Conservation (phyloP, 208 protist species). For the Strigomonas galati region DNA sequence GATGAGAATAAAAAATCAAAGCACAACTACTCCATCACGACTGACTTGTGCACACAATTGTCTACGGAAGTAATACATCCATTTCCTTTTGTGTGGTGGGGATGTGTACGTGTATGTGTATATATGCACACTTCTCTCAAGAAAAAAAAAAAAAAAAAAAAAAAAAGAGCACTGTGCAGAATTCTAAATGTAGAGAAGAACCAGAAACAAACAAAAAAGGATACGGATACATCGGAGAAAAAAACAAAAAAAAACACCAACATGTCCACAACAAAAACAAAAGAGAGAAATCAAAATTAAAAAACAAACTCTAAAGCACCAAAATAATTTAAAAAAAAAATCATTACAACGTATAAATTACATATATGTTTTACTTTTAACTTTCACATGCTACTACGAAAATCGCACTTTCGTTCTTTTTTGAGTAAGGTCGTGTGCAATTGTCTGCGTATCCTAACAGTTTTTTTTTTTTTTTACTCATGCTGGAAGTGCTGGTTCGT, state of each 20-base stretch:
- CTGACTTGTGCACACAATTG: too few relatives aligned
- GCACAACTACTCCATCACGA: too few relatives aligned
- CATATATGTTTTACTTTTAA: constrained; percentile 25
- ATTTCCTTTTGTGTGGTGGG: too few relatives aligned
- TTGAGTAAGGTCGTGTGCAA: neutral
- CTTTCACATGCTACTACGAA: too few relatives aligned
- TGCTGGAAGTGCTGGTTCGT: constrained; percentile 94
- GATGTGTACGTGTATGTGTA: too few relatives aligned
- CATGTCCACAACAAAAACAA: neutral
- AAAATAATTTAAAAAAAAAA: constrained; percentile 1
- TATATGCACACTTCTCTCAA: too few relatives aligned
- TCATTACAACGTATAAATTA: neutral
- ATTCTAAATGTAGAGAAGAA: neutral
- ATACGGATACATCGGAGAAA: neutral
- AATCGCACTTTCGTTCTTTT: neutral
- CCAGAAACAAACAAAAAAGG: neutral
- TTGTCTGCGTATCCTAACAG: neutral
- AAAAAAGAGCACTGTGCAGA: neutral
- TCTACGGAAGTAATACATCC: too few relatives aligned
- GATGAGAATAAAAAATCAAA: neutral
- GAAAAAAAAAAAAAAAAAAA: constrained; percentile 1
- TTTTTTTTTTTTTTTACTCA: constrained; percentile 41
- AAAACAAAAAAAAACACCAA: neutral
- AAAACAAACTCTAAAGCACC: neutral
- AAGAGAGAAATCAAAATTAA: neutral